phyloP scores from a whole-genome alignment of 2,329 filamentous ascomycete genomes.

The Ceratocystis colombiana region DNA sequence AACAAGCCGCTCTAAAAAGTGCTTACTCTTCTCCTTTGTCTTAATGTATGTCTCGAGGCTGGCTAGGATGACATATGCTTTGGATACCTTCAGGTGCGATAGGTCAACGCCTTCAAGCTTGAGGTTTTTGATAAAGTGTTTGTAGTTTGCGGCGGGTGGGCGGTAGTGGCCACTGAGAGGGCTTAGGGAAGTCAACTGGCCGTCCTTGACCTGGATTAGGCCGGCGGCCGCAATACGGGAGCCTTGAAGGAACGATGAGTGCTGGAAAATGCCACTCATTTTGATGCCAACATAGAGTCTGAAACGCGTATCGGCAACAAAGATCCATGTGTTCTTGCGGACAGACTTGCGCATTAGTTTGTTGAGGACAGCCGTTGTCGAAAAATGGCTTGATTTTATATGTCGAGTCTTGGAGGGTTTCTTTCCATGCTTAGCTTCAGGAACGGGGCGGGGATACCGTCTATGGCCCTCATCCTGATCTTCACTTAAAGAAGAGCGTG shows the following conservation, averaged over 20 bases:
- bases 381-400: conserved; percentile 46
- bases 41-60: conserved; percentile 72
- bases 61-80: conserved; percentile 70
- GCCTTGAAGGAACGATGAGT: conserved; percentile 80
- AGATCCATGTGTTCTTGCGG: conserved; percentile 87
- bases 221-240: conserved; percentile 73
- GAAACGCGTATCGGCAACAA: conserved; percentile 77
- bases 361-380: conserved; percentile 63
- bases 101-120: conserved; percentile 68
- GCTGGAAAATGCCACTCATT: conserved; percentile 76
- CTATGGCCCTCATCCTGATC: conserved; percentile 42
- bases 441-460: conserved; percentile 19
- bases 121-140: conserved; percentile 65
- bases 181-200: conserved; percentile 62
- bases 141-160: conserved; percentile 72
- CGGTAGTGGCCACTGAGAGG: conserved; percentile 73
- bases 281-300: conserved; percentile 86
- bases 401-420: conserved; percentile 18
- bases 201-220: conserved; percentile 73
- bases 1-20: conserved; percentile 33
- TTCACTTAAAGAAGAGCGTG: conserved; percentile 28
- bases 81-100: conserved; percentile 64
- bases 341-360: conserved; percentile 68
- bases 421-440: conserved; percentile 16
- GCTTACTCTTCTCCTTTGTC: conserved; percentile 54